Evolutionary conservation across 179 eudicot genomes (phyloP), one percentile per base, ranked within the genome.

Genomic region (Gypsophila paniculata): DNA sequence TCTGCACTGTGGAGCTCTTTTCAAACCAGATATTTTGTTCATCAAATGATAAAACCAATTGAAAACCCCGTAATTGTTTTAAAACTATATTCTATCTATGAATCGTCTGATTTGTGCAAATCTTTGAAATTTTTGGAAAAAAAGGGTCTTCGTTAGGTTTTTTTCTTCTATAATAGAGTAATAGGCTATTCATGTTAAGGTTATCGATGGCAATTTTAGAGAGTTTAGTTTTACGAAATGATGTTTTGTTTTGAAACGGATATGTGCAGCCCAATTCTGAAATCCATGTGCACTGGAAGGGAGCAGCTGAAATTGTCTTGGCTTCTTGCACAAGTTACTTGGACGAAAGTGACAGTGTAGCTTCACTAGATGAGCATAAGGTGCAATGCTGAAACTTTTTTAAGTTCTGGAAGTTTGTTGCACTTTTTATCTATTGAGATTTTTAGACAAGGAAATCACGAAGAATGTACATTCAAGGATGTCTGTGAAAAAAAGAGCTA

Each of bases 271-370:
- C 81, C 19, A 79, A 81, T 75, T 85, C 88, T 58, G 83, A 79
- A 73, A 79, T 87, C 64, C 98, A 73, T 78, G 71, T 93, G 66
- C 98, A 93, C 68, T 93, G 98, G 98, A 93, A 93, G 78, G 98
- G 98, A 61, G 98, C 98, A 78, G 96, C 98, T 67, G 98, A 90
- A 81, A 87, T 93, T 70, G 89, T 93, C 42, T 78, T 93, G 68
- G 85, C 87, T 14, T 86, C 75, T 6, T 93, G 98, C 81, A 79
- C 89, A 21, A 80, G 82, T 48, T 93, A 80, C 76, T 68, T 90
- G 64, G 91, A 89, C 79, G 81, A 70, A 51, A 76, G 87, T 78
- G 87, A 74, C 68, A 13, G 59, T 18, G 69, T 84, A 25, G 76
- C 78, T 39, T 74, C 80, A 32, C 73, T 94, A 83, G 88, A 85